Percentiles rank a stretch among this genome's conserved stretches.
Conservation (phyloP, 176 grass and related monocot genomes). For the Oryza officinalis region DNA sequence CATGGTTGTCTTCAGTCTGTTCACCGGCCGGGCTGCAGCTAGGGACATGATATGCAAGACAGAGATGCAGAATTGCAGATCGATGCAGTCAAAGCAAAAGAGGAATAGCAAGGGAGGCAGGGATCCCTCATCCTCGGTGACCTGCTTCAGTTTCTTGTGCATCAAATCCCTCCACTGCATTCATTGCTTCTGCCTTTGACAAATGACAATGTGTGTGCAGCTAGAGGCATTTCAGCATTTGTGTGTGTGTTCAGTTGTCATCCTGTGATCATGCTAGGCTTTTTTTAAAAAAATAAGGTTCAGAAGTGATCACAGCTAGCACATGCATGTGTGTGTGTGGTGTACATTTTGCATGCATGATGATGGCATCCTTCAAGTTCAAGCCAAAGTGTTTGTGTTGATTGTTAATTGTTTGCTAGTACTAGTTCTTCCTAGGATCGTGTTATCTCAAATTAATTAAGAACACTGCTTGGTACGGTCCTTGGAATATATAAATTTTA, state of each 20-base stretch:
- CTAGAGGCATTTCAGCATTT: background rate
- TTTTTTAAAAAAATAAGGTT: background rate
- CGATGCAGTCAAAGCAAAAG: background rate
- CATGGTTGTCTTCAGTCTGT: background rate
- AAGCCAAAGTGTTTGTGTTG: background rate
- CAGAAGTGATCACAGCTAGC: background rate
- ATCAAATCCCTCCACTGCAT: background rate
- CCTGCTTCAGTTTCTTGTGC: constrained; percentile 37
- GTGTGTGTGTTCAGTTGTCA: background rate
- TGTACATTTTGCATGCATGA: background rate
- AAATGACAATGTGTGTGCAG: background rate
- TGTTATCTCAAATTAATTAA: constrained; percentile 1
- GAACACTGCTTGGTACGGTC: background rate
- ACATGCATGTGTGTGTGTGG: background rate
- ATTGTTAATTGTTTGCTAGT: background rate
- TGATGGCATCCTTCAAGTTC: background rate
- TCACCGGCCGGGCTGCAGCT: background rate
- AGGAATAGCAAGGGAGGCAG: constrained; percentile 8
- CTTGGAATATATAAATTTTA: constrained; percentile 1
- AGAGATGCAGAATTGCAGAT: constrained; percentile 1
- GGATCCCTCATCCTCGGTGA: constrained; percentile 32
- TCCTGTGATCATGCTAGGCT: background rate
- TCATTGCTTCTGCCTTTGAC: background rate
- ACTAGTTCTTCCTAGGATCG: background rate
- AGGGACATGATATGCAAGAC: background rate